These are phyloP conservation scores for Pleoardoris graminearum DNA, from an alignment of 2,329 filamentous ascomycete genomes.

Conservation along the genomic window DNA sequence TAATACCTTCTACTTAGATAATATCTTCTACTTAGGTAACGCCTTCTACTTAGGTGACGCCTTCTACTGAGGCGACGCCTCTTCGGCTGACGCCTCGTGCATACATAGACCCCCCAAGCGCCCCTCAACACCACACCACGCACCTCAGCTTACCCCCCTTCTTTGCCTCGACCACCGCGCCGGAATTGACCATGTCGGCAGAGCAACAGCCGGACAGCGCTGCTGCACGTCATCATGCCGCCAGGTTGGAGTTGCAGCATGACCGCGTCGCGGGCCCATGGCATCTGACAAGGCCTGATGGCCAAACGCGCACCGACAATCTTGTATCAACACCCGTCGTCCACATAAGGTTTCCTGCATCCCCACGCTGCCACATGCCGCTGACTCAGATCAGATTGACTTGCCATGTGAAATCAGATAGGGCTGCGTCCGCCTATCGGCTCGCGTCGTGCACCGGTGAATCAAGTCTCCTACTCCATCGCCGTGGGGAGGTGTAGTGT, in stretches of 20 bases:
- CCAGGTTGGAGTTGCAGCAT: no score
- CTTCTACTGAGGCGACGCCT: no score
- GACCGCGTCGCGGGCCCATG: not conserved
- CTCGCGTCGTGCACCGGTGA: not conserved
- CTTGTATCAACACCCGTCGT: not conserved
- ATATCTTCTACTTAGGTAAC: no score
- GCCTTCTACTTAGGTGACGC: no score
- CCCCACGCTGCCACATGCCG: not conserved
- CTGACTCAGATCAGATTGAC: conserved; percentile 4
- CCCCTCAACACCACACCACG: not conserved
- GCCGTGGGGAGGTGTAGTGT: not conserved
- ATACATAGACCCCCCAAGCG: not conserved
- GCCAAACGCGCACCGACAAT: no score
- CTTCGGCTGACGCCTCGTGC: not conserved
- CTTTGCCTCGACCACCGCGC: not conserved
- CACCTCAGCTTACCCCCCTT: not conserved
- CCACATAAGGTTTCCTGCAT: conserved; percentile 1
- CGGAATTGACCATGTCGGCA: not conserved
- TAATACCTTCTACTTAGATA: no score
- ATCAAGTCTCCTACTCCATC: not conserved
- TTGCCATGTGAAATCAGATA: not conserved
- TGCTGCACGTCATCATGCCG: no score
- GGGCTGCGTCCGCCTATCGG: not conserved
- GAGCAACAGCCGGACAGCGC: not conserved
- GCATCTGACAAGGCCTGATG: not conserved